These are phyloP conservation scores for Cronartium ribicola DNA, from an alignment of 1,284 basidiomycete species.

Conservation along the genomic window DNA sequence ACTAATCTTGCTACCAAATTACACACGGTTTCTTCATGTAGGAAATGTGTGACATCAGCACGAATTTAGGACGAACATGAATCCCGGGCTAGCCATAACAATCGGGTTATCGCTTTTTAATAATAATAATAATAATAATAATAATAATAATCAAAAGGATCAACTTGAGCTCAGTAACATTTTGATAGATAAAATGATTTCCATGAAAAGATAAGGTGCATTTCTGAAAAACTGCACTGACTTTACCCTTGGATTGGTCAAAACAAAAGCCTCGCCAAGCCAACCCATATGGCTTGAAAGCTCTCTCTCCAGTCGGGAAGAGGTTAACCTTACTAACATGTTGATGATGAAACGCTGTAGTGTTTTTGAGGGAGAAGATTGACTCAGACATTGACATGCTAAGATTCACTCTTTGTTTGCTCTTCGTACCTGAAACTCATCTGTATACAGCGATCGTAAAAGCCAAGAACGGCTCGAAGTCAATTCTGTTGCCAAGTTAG, in stretches of 20 bases:
- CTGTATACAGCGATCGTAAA: constrained; percentile 1
- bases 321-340: background rate
- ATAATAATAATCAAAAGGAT: background rate
- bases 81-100: background rate
- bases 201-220: no score
- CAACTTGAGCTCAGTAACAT: background rate
- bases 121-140: background rate
- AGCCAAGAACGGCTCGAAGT: background rate
- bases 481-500: background rate
- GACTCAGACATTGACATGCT: background rate
- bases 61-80: background rate
- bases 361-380: background rate
- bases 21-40: background rate
- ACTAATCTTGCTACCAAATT: background rate
- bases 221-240: background rate
- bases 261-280: constrained; percentile 2
- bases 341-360: background rate
- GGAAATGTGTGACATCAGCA: background rate
- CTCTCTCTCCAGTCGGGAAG: background rate
- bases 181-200: no score
- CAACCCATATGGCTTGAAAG: background rate
- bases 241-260: constrained; percentile 4
- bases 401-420: background rate
- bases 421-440: constrained; percentile 1
- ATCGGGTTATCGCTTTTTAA: constrained; percentile 1